Conservation (phyloP, 805 yeast species). For the Cyberlindnera veronae region DNA sequence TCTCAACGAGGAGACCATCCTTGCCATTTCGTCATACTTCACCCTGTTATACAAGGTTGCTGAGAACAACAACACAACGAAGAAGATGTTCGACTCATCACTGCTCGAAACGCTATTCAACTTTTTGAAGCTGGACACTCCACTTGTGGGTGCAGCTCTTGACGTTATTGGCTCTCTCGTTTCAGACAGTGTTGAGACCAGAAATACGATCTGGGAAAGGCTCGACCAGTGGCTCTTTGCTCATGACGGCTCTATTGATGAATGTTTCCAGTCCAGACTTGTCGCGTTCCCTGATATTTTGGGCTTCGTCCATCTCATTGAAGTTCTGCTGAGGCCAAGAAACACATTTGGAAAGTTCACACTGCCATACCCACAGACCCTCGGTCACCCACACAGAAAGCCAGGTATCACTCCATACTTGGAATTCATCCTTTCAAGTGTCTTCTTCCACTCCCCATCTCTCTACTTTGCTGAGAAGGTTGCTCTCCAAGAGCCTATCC, state of each 20-base stretch:
- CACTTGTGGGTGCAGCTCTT: slow-evolving; percentile 52
- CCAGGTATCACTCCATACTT: slow-evolving; percentile 79
- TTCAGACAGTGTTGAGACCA: slow-evolving; percentile 37
- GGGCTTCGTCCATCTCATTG: slow-evolving; percentile 60
- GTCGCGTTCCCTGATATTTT: slow-evolving; percentile 50
- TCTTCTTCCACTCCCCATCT: slow-evolving; percentile 52
- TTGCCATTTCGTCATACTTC: slow-evolving; percentile 70
- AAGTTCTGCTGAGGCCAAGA: slow-evolving; percentile 29
- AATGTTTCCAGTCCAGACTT: slow-evolving; percentile 43
- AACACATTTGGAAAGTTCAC: slow-evolving; percentile 35
- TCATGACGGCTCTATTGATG: slow-evolving; percentile 34
- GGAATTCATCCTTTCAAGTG: slow-evolving; percentile 65
- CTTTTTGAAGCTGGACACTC: slow-evolving; percentile 43
- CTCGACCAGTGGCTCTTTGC: slow-evolving; percentile 67
- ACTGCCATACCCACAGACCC: slow-evolving; percentile 55
- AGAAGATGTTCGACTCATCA: slow-evolving; percentile 27
- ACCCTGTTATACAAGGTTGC: slow-evolving; percentile 59
- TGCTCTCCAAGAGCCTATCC: slow-evolving; percentile 50
- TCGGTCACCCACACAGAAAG: slow-evolving; percentile 60
- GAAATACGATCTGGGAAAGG: slow-evolving; percentile 59
- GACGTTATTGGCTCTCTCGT: slow-evolving; percentile 57
- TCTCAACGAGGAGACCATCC: slow-evolving; percentile 75
- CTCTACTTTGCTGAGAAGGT: slow-evolving; percentile 34
- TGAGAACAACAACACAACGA: slow-evolving; percentile 34
- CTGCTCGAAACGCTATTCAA: slow-evolving; percentile 40